Evolutionary conservation across 305 asterid species (phyloP).

Genomic region (Nicotiana rustica): DNA sequence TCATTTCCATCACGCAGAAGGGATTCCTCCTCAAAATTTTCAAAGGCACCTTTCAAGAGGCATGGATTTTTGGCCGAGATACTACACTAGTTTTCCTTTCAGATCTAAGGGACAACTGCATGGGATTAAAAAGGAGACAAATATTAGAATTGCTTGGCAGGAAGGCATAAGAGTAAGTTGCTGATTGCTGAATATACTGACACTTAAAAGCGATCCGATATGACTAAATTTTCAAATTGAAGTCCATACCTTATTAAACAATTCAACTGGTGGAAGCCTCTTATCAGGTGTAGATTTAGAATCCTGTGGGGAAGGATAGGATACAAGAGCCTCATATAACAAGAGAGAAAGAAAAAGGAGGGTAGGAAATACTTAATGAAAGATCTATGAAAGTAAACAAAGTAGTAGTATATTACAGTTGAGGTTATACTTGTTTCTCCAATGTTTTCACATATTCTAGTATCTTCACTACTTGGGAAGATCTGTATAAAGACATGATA

Average conservation of each 20-base stretch:
- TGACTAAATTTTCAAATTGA: neutral
- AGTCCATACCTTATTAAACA: slow-evolving; percentile 61
- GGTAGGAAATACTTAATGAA: neutral
- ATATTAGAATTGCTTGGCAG: neutral
- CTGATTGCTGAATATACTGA: neutral
- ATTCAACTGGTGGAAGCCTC: slow-evolving; percentile 54
- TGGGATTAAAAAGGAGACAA: slow-evolving; percentile 4
- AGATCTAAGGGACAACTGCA: slow-evolving; percentile 66
- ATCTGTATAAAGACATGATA: slow-evolving; percentile 39
- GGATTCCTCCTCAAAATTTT: neutral
- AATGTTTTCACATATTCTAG: slow-evolving; percentile 37
- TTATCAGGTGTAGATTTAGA: slow-evolving; percentile 41
- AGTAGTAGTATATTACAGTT: slow-evolving; percentile 26
- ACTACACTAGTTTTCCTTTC: slow-evolving; percentile 42
- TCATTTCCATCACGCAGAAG: neutral
- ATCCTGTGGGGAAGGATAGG: slow-evolving; percentile 50
- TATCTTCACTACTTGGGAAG: slow-evolving; percentile 42
- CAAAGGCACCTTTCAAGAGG: slow-evolving; percentile 53
- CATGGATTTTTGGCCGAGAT: slow-evolving; percentile 45
- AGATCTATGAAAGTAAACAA: slow-evolving; percentile 4
- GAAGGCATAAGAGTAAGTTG: neutral
- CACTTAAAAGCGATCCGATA: slow-evolving; percentile 1
- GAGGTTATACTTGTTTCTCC: slow-evolving; percentile 32
- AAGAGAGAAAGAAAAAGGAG: slow-evolving; percentile 10
- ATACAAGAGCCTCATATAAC: slow-evolving; percentile 24